Base-by-base conservation (phyloP, 768 basidiomycete genomes). In the Phanerodontia chrysosporium region DNA sequence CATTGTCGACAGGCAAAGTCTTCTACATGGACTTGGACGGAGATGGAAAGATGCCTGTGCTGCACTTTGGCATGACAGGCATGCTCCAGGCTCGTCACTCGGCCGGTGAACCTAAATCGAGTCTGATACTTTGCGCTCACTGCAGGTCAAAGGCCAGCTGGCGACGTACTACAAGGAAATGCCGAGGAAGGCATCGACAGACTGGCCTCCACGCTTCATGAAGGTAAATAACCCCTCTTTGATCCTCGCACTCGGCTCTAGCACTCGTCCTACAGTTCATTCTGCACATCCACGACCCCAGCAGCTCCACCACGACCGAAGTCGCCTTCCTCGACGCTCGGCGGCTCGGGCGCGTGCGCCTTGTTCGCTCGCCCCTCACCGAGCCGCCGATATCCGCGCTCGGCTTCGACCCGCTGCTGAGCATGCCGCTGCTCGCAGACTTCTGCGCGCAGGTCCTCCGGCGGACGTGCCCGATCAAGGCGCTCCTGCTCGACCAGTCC, bases 11-110 rank as follows among this genome's bases (percentile, higher is more conserved):
- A 84, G 83, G 86, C 54, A 83, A 88, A 69, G 75, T 80, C n/a
- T 85, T 87, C 60, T 92, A 86, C 64, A 69, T 92, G 12, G 77
- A 79, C 45, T 76, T 92, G 2, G 79, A 82, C 29, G 87, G 87
- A 7, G 59, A 73, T 14, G 89, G 87, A 0, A 76, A 75, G 65
- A 69, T 81, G 62, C 89, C 89, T 3, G 85, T 91, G 2, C 71
- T 91, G 49, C 90, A 92, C 67, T 89, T 92, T 63, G 90, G 90
- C 1, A 92, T 92, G 90, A 91, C 89, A 1, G 90, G 90, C n/a
- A 87, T 84, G 83, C 75, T 92, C 32, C 85, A 87, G 74, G 86
- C 83, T 53, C 32, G 68, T 45, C 21, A 16, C 46, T 2, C 9
- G 0, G 24, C 9, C 28, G 16, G n/a, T n/a, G n/a, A n/a, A 30